phyloP scores from a whole-genome alignment of 345 rosid genomes.

The Adansonia digitata region DNA sequence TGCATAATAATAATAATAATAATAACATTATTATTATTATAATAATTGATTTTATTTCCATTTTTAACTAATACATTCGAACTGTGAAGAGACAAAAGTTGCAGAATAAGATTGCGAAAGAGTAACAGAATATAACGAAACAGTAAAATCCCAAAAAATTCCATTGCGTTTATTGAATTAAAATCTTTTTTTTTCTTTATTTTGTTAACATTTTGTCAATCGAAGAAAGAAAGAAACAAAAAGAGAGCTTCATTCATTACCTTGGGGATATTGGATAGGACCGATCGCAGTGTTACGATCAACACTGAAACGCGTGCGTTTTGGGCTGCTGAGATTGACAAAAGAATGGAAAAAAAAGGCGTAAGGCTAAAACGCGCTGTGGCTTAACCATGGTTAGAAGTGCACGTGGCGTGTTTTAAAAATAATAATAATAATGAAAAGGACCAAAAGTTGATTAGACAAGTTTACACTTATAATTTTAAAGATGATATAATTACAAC shows the following conservation, averaged over 20 bases:
- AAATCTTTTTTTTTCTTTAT: not conserved
- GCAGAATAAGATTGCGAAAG: conserved; percentile 21
- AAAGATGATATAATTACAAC: too few species aligned
- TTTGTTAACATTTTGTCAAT: too few species aligned
- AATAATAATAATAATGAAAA: too few species aligned
- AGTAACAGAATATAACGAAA: conserved; percentile 34
- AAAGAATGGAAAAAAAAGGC: too few species aligned
- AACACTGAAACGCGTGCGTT: not conserved
- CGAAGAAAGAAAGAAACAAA: not conserved
- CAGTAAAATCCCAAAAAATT: conserved; percentile 17
- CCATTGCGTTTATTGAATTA: not conserved
- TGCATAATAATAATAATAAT: too few species aligned
- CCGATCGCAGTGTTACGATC: not conserved
- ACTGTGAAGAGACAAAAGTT: conserved; percentile 24
- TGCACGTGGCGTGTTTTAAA: too few species aligned
- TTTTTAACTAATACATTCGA: not conserved
- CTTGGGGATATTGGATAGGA: not conserved
- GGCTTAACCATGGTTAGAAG: too few species aligned
- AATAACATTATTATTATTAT: too few species aligned
- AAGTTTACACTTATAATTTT: too few species aligned
- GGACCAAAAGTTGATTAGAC: too few species aligned
- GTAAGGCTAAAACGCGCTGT: too few species aligned
- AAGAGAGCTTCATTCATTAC: not conserved
- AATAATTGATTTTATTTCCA: not conserved
- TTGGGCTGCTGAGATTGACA: too few species aligned